phyloP scores from a whole-genome alignment of 768 basidiomycete species.

The Asterophora lycoperdoides region DNA sequence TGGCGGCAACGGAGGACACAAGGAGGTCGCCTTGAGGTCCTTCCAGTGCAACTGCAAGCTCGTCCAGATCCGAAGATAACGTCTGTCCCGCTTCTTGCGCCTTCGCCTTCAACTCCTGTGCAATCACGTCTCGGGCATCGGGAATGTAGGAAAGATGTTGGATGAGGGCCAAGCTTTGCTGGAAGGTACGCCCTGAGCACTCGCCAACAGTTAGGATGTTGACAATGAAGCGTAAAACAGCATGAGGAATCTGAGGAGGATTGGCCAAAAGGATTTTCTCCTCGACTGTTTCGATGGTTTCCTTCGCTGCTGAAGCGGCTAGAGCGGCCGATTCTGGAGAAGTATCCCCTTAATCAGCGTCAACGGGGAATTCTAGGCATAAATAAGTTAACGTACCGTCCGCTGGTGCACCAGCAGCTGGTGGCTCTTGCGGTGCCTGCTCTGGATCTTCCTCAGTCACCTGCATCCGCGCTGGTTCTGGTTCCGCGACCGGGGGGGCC shows the following conservation, averaged over 20 bases:
- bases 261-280: constrained; percentile 55
- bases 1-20: constrained; percentile 69
- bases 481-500: background rate
- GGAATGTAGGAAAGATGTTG: constrained; percentile 88
- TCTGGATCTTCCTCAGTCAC: constrained; percentile 3
- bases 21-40: constrained; percentile 50
- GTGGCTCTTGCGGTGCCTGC: background rate
- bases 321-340: constrained; percentile 1
- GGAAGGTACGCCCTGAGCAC: constrained; percentile 95
- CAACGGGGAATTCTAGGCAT: background rate
- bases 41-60: constrained; percentile 62
- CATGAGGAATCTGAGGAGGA: constrained; percentile 81
- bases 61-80: constrained; percentile 73
- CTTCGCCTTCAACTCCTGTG: constrained; percentile 79
- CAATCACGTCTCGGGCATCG: constrained; percentile 83
- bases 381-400: constrained; percentile 3
- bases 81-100: constrained; percentile 84
- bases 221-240: constrained; percentile 86
- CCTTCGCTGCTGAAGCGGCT: constrained; percentile 14
- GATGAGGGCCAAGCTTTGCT: constrained; percentile 86
- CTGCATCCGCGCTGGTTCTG: constrained; percentile 6
- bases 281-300: constrained; percentile 35
- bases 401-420: background rate
- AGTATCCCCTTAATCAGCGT: constrained; percentile 5
- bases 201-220: constrained; percentile 98